Evolutionary conservation across 2,329 filamentous ascomycete genomes (phyloP).

Genomic region (Aureobasidium sp.): DNA sequence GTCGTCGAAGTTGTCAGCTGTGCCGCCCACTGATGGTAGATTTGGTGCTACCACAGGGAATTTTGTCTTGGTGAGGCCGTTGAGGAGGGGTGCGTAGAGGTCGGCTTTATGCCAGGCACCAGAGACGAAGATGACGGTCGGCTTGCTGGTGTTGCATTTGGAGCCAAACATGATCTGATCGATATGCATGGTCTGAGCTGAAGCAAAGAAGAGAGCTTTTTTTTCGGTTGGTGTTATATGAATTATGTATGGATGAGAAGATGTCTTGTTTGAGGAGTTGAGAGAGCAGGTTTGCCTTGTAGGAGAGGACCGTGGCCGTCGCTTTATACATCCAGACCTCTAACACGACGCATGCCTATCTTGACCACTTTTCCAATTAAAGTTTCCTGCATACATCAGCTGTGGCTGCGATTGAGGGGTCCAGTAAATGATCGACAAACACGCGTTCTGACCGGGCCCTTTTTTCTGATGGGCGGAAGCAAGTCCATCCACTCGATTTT

Average conservation of each 20-base stretch:
- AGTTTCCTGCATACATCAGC: neutral
- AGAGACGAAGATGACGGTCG: conserved; percentile 25
- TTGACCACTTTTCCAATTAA: neutral
- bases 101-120: conserved; percentile 26
- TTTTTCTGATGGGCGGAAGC: too few relatives aligned
- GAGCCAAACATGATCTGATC: conserved; percentile 7
- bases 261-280: neutral
- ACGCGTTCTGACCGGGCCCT: too few relatives aligned
- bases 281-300: too few relatives aligned
- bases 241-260: too few relatives aligned
- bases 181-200: conserved; percentile 6
- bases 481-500: too few relatives aligned
- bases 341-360: neutral
- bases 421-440: neutral
- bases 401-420: conserved; percentile 11
- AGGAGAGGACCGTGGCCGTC: neutral
- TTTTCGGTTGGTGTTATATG: too few relatives aligned
- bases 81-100: conserved; percentile 21
- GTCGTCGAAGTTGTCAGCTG: conserved; percentile 16
- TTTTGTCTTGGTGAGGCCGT: conserved; percentile 20
- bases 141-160: conserved; percentile 15
- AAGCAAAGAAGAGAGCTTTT: too few relatives aligned
- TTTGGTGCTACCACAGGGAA: conserved; percentile 22
- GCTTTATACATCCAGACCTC: neutral
- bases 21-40: conserved; percentile 20